These are phyloP conservation scores for Austroboletus novae-zelandiae DNA, from an alignment of 1,284 basidiomycete genomes.

Conservation along the genomic window DNA sequence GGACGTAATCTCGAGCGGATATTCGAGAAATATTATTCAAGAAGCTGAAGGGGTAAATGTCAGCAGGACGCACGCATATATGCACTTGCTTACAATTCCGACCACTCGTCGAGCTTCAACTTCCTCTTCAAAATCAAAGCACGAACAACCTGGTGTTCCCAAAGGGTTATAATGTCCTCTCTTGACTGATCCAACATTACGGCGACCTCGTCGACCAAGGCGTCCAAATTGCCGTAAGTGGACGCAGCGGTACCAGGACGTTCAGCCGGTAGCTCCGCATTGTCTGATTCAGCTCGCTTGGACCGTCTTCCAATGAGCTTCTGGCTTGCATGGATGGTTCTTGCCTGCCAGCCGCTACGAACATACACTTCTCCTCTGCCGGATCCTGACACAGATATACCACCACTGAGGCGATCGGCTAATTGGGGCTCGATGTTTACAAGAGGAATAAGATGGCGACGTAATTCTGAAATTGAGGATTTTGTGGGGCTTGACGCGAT, in stretches of 20 bases:
- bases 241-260: conserved; percentile 27
- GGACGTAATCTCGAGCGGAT: conserved; percentile 62
- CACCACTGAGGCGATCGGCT: conserved; percentile 69
- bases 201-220: conserved; percentile 58
- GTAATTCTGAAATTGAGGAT: conserved; percentile 45
- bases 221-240: conserved; percentile 40
- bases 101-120: conserved; percentile 78
- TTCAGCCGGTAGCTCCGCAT: conserved; percentile 12
- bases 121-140: conserved; percentile 64
- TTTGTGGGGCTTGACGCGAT: conserved; percentile 31
- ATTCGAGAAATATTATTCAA: conserved; percentile 68
- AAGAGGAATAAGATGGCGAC: conserved; percentile 57
- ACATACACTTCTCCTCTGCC: conserved; percentile 72
- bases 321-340: conserved; percentile 51
- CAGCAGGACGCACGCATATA: conserved; percentile 17
- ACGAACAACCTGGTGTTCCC: conserved; percentile 67
- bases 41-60: conserved; percentile 49
- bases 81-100: conserved; percentile 65
- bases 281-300: conserved; percentile 19
- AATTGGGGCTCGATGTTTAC: conserved; percentile 60
- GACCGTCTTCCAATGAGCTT: conserved; percentile 28
- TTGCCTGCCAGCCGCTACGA: conserved; percentile 75
- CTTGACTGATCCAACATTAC: conserved; percentile 54
- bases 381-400: conserved; percentile 65
- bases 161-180: conserved; percentile 65